phyloP scores from a whole-genome alignment of 495 filamentous ascomycete species.

The Penicillium waksmanii region DNA sequence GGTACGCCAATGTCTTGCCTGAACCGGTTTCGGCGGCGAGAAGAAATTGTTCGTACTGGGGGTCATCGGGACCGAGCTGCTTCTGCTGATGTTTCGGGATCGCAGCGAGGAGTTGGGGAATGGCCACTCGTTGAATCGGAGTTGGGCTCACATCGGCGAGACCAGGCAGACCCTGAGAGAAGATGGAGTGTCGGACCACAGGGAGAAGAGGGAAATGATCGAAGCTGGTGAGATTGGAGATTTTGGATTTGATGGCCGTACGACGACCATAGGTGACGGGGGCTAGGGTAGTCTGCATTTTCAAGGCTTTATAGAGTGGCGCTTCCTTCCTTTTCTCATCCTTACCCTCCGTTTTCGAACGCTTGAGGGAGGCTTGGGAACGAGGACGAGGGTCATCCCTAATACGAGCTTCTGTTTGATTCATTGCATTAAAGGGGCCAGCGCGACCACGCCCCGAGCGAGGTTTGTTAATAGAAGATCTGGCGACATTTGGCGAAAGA shows the following conservation, averaged over 20 bases:
- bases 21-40: slow-evolving; percentile 96
- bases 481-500: slow-evolving; percentile 73
- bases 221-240: slow-evolving; percentile 74
- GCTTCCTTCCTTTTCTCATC: slow-evolving; percentile 47
- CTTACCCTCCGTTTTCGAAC: slow-evolving; percentile 38
- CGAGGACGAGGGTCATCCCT: slow-evolving; percentile 40
- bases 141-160: slow-evolving; percentile 76
- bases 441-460: slow-evolving; percentile 39
- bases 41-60: slow-evolving; percentile 72
- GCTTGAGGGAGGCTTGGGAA: slow-evolving; percentile 45
- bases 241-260: slow-evolving; percentile 65
- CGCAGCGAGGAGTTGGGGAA: slow-evolving; percentile 72
- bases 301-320: slow-evolving; percentile 78
- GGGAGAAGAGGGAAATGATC: slow-evolving; percentile 77
- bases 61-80: slow-evolving; percentile 34
- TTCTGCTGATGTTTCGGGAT: slow-evolving; percentile 30
- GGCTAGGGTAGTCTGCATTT: slow-evolving; percentile 84
- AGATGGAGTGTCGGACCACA: slow-evolving; percentile 71
- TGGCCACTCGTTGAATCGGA: slow-evolving; percentile 84
- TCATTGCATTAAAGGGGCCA: slow-evolving; percentile 80
- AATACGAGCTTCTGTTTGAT: slow-evolving; percentile 70
- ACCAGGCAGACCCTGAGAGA: slow-evolving; percentile 68
- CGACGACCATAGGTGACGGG: slow-evolving; percentile 75
- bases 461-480: slow-evolving; percentile 48
- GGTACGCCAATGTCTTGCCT: slow-evolving; percentile 92